These are phyloP conservation scores for Brassica rapa DNA, from an alignment of 345 rosid species.

Conservation along the genomic window DNA sequence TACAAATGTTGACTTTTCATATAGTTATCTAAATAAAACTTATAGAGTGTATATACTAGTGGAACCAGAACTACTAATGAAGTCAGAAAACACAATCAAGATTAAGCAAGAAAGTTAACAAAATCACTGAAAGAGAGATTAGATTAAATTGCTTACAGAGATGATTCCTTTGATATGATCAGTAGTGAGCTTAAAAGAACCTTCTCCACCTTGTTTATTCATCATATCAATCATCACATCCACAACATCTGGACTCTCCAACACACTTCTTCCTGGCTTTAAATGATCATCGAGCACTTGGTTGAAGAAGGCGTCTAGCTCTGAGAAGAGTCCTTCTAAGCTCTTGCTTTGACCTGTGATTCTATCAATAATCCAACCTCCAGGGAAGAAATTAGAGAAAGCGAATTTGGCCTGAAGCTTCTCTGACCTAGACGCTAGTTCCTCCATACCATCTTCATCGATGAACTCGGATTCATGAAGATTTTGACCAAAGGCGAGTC, in stretches of 20 bases:
- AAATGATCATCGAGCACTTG: slow-evolving; percentile 49
- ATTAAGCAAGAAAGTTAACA: slow-evolving; percentile 7
- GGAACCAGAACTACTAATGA: neutral
- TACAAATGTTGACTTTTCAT: neutral
- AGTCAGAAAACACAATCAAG: neutral
- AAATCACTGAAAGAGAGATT: neutral
- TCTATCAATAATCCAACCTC: slow-evolving; percentile 53
- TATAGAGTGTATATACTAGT: neutral
- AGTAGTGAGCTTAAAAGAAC: slow-evolving; percentile 33
- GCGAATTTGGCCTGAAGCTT: slow-evolving; percentile 38
- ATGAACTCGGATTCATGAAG: slow-evolving; percentile 43
- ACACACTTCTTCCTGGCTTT: slow-evolving; percentile 39
- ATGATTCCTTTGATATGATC: slow-evolving; percentile 60
- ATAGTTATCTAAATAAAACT: neutral
- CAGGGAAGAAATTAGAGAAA: slow-evolving; percentile 36
- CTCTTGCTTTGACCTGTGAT: slow-evolving; percentile 38
- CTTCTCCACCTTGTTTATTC: slow-evolving; percentile 35
- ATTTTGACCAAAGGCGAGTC: slow-evolving; percentile 42
- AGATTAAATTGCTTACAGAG: slow-evolving; percentile 39
- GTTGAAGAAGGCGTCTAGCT: slow-evolving; percentile 38
- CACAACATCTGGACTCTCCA: slow-evolving; percentile 39
- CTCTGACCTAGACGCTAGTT: slow-evolving; percentile 38
- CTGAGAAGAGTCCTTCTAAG: slow-evolving; percentile 33
- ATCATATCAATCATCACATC: slow-evolving; percentile 42
- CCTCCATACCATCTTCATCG: slow-evolving; percentile 25